Percentiles rank a stretch among this genome's conserved stretches.
Conservation (phyloP, 371 early-diverging fungal species). For the Umbelopsis sp. region DNA sequence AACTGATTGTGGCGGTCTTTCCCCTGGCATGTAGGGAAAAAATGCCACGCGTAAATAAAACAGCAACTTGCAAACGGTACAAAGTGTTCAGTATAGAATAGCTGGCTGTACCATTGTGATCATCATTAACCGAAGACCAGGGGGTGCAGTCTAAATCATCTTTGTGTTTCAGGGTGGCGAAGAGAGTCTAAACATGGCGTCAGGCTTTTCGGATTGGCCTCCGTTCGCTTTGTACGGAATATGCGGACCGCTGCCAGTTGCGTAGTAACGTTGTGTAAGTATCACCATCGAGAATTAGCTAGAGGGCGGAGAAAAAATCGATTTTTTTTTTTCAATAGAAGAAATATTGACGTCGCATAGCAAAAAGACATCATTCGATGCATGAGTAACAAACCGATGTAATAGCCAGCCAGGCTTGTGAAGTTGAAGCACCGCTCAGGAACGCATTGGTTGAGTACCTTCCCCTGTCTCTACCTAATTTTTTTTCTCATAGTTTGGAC, state of each 20-base stretch:
- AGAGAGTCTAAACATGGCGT: slow-evolving; percentile 9
- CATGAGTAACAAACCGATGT: background rate
- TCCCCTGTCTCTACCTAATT: background rate
- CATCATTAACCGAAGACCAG: background rate
- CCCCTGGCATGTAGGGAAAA: too few relatives aligned
- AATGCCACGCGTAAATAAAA: too few relatives aligned
- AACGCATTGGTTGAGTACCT: background rate
- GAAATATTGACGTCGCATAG: background rate
- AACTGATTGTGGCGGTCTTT: too few relatives aligned
- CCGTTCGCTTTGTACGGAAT: slow-evolving; percentile 8
- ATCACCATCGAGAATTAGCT: background rate
- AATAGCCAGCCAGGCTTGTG: background rate
- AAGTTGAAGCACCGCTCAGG: slow-evolving; percentile 14
- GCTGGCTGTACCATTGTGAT: too few relatives aligned
- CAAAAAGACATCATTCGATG: background rate
- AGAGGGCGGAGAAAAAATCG: background rate
- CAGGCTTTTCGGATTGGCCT: background rate
- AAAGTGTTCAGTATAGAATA: too few relatives aligned
- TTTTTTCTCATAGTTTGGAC: background rate
- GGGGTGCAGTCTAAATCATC: slow-evolving; percentile 1
- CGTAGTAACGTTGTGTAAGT: background rate
- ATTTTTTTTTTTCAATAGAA: background rate
- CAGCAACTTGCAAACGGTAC: too few relatives aligned
- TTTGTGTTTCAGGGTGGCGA: slow-evolving; percentile 18
- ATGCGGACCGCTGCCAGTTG: background rate